These are phyloP conservation scores for Diddensiella transvaalensis DNA, from an alignment of 805 yeast genomes.

Conservation along the genomic window DNA sequence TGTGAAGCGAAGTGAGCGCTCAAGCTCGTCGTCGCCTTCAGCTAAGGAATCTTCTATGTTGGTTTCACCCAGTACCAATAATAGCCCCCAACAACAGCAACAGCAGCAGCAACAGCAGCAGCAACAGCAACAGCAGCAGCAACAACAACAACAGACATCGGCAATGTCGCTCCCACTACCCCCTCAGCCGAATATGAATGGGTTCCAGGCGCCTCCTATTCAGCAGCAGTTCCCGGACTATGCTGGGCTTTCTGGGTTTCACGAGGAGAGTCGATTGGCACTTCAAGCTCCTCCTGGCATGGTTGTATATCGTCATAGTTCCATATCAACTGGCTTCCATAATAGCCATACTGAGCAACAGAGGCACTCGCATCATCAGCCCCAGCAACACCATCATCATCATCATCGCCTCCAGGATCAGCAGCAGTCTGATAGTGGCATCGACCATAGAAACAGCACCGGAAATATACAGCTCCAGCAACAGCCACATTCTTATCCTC, in stretches of 20 bases:
- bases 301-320: not conserved
- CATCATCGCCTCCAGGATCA: not conserved
- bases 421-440: too few species aligned
- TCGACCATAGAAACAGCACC: not conserved
- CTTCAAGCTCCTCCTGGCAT: not conserved
- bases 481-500: not conserved
- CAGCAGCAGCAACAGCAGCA: not conserved
- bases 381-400: not conserved
- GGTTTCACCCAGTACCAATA: not conserved
- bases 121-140: not conserved
- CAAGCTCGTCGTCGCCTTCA: constrained; percentile 3
- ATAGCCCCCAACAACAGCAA: not conserved
- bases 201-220: not conserved
- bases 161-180: too few species aligned
- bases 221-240: not conserved
- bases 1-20: not conserved
- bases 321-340: not conserved
- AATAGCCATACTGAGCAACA: not conserved
- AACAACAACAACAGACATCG: too few species aligned
- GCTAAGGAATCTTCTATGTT: not conserved
- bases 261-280: not conserved
- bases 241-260: not conserved
- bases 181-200: not conserved
- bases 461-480: not conserved
- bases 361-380: not conserved